Percentiles rank a stretch among this genome's conserved stretches.
Conservation (phyloP, 2,329 filamentous ascomycete genomes). For the Coleophoma cylindrospora region DNA sequence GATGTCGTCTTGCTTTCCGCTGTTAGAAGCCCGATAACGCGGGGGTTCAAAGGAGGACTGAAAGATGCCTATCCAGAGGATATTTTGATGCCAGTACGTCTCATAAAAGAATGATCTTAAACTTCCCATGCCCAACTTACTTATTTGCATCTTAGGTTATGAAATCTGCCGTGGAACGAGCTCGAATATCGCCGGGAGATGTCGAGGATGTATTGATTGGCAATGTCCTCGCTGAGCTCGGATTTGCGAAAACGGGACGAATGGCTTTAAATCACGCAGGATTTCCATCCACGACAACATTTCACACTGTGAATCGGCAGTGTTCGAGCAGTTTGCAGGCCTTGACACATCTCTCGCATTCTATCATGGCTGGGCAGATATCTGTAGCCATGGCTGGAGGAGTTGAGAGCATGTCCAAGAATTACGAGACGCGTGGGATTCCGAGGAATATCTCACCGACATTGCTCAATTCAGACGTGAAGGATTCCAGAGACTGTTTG, state of each 20-base stretch:
- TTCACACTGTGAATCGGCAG: constrained; percentile 63
- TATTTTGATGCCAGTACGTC: constrained; percentile 44
- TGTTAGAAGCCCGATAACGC: constrained; percentile 59
- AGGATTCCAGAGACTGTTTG: constrained; percentile 60
- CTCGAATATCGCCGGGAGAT: constrained; percentile 52
- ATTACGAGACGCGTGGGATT: constrained; percentile 59
- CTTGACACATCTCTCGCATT: constrained; percentile 56
- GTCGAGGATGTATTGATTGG: constrained; percentile 62
- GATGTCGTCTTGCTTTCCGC: constrained; percentile 65
- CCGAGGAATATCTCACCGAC: constrained; percentile 58
- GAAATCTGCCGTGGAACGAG: constrained; percentile 50
- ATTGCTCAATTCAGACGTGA: constrained; percentile 44
- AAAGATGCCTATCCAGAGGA: constrained; percentile 65
- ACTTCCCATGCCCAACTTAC: too few relatives aligned
- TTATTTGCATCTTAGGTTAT: constrained; percentile 14
- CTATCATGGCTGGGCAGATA: constrained; percentile 55
- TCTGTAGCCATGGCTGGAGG: constrained; percentile 58
- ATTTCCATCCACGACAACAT: constrained; percentile 52
- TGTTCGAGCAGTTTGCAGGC: constrained; percentile 60
- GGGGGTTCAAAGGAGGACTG: constrained; percentile 62
- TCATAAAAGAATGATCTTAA: not conserved
- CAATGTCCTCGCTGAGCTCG: constrained; percentile 61
- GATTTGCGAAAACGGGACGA: constrained; percentile 61
- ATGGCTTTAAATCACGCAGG: constrained; percentile 63
- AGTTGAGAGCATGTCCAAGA: constrained; percentile 68